Conservation (phyloP, 2,329 filamentous ascomycete species). For the Hypocrella siamensis region DNA sequence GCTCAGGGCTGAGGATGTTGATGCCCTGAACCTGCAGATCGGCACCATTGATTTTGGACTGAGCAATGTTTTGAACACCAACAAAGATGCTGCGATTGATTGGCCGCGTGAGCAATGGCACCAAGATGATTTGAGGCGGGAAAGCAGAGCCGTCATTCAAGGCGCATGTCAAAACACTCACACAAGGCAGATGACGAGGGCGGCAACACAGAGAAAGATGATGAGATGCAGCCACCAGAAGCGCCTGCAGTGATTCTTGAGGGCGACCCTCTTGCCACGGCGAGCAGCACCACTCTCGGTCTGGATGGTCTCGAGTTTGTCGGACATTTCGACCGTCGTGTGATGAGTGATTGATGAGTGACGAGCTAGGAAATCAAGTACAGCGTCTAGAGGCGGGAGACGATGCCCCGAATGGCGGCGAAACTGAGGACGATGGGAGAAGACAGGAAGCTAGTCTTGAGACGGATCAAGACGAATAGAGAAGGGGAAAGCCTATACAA, state of each 20-base stretch:
- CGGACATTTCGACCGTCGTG: conserved; percentile 16
- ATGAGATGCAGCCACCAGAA: conserved; percentile 50
- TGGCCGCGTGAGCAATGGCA: neutral
- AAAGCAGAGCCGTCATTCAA: neutral
- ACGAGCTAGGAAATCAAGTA: too few relatives aligned
- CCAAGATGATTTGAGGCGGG: neutral
- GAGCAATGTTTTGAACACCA: conserved; percentile 38
- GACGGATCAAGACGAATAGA: neutral
- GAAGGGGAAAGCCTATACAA: neutral
- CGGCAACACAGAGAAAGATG: conserved; percentile 28
- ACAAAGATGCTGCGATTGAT: conserved; percentile 33
- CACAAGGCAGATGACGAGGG: conserved; percentile 43
- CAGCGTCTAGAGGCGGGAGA: too few relatives aligned
- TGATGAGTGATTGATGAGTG: neutral
- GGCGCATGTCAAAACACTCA: conserved; percentile 22
- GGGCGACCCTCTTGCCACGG: conserved; percentile 20
- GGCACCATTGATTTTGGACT: conserved; percentile 37
- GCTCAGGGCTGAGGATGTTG: conserved; percentile 28
- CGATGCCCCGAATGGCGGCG: too few relatives aligned
- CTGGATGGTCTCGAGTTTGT: conserved; percentile 20
- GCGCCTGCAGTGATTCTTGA: conserved; percentile 31
- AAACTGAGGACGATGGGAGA: neutral
- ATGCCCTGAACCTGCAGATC: conserved; percentile 35
- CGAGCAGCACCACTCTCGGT: conserved; percentile 15
- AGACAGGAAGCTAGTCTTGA: neutral